Evolutionary conservation across 495 filamentous ascomycete genomes (phyloP), one percentile per base, ranked within the genome.

Genomic region (Neurospora pannonica): DNA sequence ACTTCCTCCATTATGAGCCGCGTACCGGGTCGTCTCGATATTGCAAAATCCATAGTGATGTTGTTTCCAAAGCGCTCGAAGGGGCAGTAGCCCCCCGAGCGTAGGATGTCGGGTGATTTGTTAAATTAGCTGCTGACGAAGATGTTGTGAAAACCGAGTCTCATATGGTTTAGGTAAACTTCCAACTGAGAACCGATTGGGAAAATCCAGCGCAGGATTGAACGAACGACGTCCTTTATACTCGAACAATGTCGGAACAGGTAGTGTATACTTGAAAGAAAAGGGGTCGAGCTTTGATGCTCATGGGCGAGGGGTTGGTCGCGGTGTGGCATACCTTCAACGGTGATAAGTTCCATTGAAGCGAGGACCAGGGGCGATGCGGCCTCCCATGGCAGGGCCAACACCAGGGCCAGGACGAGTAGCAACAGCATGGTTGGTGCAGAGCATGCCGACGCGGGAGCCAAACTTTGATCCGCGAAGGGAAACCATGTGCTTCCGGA

Each of bases 401-500:
- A 90, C 89, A 43, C 92, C 92, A 72, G 94, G 94, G 43, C 94
- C 93, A 39, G 94, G 93, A 67, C 94, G 93, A 75, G 93, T 97
- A 42, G 92, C 87, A 76, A 92, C 88, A 37, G 92, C 92, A 39
- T 94, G 95, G 79, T 98, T 98, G 85, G 94, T 97, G 84, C 97
- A 98, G 73, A 98, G 92, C 94, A 98, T 98, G 70, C 95, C 96
- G 62, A 98, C 96, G 71, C 96, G 93, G 73, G 96, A 98, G 73
- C 96, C 96, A 82, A 98, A 99, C 81, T 99, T 99, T 76, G 96
- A 98, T 60, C 96, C 96, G 73, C 96, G 94, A 42, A 99, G 90
- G 74, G 97, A 98, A 36, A 99, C 96, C 96, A 99, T 99, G 83
- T 99, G 96, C 85, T 99, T 99, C 76, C 94, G 91, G 77, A 99